Base-by-base conservation (phyloP, 2,329 filamentous ascomycete genomes). In the Dactylonectria macrodidyma region DNA sequence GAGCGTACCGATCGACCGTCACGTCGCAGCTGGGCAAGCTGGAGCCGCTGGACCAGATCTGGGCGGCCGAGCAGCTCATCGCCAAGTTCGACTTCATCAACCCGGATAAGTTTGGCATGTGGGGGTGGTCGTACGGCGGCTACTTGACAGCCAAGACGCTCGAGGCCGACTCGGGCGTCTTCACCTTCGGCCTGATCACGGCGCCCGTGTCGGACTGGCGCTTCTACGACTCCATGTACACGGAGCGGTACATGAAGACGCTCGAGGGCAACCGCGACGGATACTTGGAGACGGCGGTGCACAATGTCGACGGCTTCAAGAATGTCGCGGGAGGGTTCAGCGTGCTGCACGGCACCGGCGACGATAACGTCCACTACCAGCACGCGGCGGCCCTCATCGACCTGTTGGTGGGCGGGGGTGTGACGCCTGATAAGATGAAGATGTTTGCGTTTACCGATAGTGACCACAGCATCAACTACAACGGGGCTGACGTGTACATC, bases 331-430 rank as follows among this genome's bases (percentile, higher is more conserved):
- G 91, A 3, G 85, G 87, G 2, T 88, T 92, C 68, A 81, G 89
- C 5, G 83, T 93, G 50, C 85, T 90, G 67, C 91, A 93, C 74
- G 91, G 91, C 0, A 88, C 89, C 0, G 90, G 90, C 0, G 91
- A 93, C 69, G 91, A 93, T 72, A 93, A 93, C 59, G 91, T 93
- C 14, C 91, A 93, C 75, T 92, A 91, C 76, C 90, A 93, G 79
- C 89, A 93, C 68, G 75, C 87, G 0, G 90, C 90, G 0, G 89
- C 87, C 1, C 78, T 93, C 38, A 80, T 90, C 0, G 90, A 93
- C 72, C 77, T 90, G 24, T 79, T 93, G 0, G 88, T 92, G 36
- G 85, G 86, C 0, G 85, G 80, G 0, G 87, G 87, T 0, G 88
- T 93, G 0, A 84, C 86, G 0, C 88, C 90, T 0, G 82, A 86